These are phyloP conservation scores for Trametes cubensis DNA, from an alignment of 768 basidiomycete species.

Conservation along the genomic window DNA sequence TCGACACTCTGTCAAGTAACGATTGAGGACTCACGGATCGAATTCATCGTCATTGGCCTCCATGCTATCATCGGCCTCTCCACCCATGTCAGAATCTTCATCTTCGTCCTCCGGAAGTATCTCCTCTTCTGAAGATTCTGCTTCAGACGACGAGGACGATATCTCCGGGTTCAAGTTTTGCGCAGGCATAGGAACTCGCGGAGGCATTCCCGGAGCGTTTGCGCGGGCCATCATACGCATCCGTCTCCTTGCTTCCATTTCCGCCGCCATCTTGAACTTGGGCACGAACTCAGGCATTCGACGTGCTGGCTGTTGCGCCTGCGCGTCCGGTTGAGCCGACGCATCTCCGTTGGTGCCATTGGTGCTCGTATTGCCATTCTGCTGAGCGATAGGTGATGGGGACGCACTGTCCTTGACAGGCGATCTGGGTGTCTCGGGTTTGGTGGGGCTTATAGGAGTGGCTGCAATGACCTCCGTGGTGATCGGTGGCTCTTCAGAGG, in stretches of 20 bases:
- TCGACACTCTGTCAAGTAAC: background rate
- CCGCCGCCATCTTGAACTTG: constrained; percentile 79
- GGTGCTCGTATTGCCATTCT: constrained; percentile 9
- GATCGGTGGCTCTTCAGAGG: constrained; percentile 9
- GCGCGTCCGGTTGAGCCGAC: constrained; percentile 19
- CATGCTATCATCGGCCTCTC: constrained; percentile 36
- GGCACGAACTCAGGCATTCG: constrained; percentile 61
- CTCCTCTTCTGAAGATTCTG: constrained; percentile 43
- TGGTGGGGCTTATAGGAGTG: constrained; percentile 9
- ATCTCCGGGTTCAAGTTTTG: constrained; percentile 49
- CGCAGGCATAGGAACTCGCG: constrained; percentile 37
- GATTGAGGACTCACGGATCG: constrained; percentile 62
- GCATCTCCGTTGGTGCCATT: background rate
- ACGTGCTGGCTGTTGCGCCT: constrained; percentile 42
- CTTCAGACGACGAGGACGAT: constrained; percentile 43
- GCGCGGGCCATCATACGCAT: constrained; percentile 67
- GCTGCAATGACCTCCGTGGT: constrained; percentile 21
- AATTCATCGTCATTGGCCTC: constrained; percentile 64
- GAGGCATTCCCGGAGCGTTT: constrained; percentile 38
- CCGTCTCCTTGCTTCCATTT: constrained; percentile 78
- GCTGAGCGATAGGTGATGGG: background rate
- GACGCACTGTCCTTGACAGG: constrained; percentile 7
- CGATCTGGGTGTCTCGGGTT: constrained; percentile 9
- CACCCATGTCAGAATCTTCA: constrained; percentile 53
- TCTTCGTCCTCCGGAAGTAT: constrained; percentile 42